Evolutionary conservation across 345 rosid genomes (phyloP), one percentile per base, ranked within the genome.

Genomic region (Arabis alpina): DNA sequence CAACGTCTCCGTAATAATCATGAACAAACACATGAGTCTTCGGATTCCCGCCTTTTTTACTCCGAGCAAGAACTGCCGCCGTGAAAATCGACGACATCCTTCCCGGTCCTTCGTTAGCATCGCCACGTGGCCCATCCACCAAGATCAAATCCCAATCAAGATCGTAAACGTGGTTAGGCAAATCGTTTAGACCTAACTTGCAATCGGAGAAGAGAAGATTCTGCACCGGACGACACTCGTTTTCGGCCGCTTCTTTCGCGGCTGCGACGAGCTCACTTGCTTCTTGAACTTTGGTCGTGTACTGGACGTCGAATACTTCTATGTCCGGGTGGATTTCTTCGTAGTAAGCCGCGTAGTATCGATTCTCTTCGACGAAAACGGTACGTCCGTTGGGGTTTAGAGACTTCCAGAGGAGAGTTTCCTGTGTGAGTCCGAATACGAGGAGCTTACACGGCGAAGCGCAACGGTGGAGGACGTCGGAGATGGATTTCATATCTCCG

Each of bases 71-170:
- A 12, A 94, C 99, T 4, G 89, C 96, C 2, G 99, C 85, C 3
- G 99, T 94, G 81, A 91, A 94, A 55, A 94, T 91, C 2, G 97
- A 86, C 6, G 87, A 75, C 97, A 94, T 91, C 71, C 99, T 79
- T 3, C 99, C 97, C 0, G 99, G 93, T 0, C 82, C 79, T 0
- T 89, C 92, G 0, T 81, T 76, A 12, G 88, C 87, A 44, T 91
- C 84, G 1, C 99, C 99, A 3, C 99, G 79, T 2, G 99, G 99
- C 1, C 99, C 99, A n/a, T 91, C 99, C 6, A 94, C 83, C 47
- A 94, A 64, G 12, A 94, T 94, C 58, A 94, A 90, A 67, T 94
- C 97, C 99, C 99, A 94, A 9, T 87, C 96, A 9, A 94, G 89
- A 69, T 91, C 97, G 8, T 94, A 94, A 3, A 94, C 96, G 37